These are phyloP conservation scores for Neurospora sp. DNA, from an alignment of 495 filamentous ascomycete species.

Conservation along the genomic window DNA sequence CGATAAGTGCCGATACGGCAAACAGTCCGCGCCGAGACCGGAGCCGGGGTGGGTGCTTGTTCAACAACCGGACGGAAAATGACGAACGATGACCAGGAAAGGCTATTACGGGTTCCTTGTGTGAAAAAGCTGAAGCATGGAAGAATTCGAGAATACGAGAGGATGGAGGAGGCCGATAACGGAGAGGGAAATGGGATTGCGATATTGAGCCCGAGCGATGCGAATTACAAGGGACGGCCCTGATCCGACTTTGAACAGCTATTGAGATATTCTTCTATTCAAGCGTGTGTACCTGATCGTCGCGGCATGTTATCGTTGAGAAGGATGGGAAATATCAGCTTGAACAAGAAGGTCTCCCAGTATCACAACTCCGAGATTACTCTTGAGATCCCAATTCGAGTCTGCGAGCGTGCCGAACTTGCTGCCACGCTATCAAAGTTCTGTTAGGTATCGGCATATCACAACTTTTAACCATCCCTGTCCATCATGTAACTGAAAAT, in stretches of 20 bases:
- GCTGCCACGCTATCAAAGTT: background rate
- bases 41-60: background rate
- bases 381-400: background rate
- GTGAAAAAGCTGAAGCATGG: background rate
- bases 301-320: background rate
- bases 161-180: background rate
- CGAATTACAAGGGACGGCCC: background rate
- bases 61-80: background rate
- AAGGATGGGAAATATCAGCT: background rate
- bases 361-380: background rate
- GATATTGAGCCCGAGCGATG: background rate
- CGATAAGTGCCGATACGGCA: background rate
- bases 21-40: background rate
- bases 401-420: background rate
- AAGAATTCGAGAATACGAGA: background rate
- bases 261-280: background rate
- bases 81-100: background rate
- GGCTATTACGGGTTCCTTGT: background rate
- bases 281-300: background rate
- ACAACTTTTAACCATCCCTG: background rate
- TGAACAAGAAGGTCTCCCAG: background rate
- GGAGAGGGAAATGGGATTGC: background rate
- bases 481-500: background rate
- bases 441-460: background rate
- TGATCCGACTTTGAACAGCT: background rate